Evolutionary conservation across 148 eudicot genomes (phyloP).

Genomic region (Camellia sinensis): DNA sequence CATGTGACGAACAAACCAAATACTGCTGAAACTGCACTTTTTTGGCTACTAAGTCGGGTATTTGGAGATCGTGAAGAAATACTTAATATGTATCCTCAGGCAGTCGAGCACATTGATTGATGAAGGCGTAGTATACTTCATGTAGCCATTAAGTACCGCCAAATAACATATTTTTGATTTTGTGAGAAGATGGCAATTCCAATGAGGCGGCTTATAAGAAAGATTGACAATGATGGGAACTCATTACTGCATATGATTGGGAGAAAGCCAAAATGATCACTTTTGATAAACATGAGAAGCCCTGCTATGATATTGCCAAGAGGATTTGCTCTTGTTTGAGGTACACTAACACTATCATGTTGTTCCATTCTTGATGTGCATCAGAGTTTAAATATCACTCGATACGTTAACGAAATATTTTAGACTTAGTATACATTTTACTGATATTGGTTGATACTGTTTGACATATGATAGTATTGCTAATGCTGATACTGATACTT

Average conservation of each 20-base stretch:
- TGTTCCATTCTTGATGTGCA: too few species aligned
- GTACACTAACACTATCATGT: background rate
- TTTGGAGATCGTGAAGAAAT: background rate
- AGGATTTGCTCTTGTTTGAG: conserved; percentile 11
- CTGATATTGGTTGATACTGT: too few species aligned
- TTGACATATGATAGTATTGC: too few species aligned
- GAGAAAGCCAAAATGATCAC: background rate
- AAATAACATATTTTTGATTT: background rate
- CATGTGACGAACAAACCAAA: background rate
- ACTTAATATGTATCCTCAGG: background rate
- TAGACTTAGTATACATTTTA: background rate
- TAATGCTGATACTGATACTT: too few species aligned
- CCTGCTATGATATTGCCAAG: background rate
- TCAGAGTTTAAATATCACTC: background rate
- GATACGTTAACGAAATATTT: too few species aligned
- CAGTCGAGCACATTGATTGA: conserved; percentile 4
- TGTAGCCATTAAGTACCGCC: background rate
- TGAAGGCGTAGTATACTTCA: background rate
- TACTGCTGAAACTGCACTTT: background rate
- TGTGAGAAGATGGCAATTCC: background rate
- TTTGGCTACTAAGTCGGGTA: background rate
- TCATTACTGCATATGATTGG: background rate
- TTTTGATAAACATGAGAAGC: background rate
- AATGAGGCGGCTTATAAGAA: background rate
- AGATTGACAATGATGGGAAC: background rate